Evolutionary conservation across 2,329 filamentous ascomycete species (phyloP), one percentile per base, ranked within the genome.

Genomic region (Arthroderma sp.): DNA sequence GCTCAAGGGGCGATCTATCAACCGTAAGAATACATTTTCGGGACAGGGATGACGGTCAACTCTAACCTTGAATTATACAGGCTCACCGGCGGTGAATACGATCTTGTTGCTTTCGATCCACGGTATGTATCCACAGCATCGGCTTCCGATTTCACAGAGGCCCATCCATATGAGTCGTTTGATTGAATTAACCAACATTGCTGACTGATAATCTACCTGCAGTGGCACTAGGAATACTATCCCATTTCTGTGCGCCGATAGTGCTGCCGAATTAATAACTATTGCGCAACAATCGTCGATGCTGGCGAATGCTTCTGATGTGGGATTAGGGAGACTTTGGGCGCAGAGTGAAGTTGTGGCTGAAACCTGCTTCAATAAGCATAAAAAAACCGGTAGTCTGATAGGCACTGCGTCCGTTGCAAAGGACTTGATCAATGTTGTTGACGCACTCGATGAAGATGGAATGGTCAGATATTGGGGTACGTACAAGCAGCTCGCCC

Each of bases 401-500:
- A 50, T 71, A 4, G 65, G 68, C 5, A 70, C 66, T 0, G 61
- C 63, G 0, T 70, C 65, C 45, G 57, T 60, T 0, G 69, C 61
- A 0, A 52, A 68, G 15, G 70, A 73, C 46, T 55, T 69, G 46
- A 63, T 70, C 43, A 40, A 51, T 3, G 59, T 72, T 37, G 65
- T 64, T 1, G 67, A 71, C 36, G 63, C 65, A 0, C 48, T 68
- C 0, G 55, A 50, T 3, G 64, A 66, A 40, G 64, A 67, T 37
- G 62, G 62, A 0, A 30, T 64, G 36, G 46, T 68, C 4, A 45
- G 60, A 15, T 71, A 62, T 47, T 67, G 60, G 61, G 67, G 65
- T 38, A 38, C 11, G 47, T 4, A 38, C 37, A 6, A 29, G 36
- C 22, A 8, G 32, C 32, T 34, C 8, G 32, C n/a, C 32, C 29